These are phyloP conservation scores for Piper betle DNA, from an alignment of 164 flowering plant genomes.

Conservation along the genomic window DNA sequence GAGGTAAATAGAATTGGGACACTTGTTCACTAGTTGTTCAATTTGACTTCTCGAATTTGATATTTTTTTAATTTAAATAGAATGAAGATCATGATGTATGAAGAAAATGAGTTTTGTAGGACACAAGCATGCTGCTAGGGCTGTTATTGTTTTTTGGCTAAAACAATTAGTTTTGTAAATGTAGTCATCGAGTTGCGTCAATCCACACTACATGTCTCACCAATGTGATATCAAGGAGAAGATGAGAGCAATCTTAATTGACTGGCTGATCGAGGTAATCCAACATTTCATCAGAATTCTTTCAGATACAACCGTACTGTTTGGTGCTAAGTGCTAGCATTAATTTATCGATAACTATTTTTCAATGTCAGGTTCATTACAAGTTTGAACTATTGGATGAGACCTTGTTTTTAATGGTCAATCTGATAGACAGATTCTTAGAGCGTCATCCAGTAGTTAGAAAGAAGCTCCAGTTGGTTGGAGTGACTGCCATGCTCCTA, in stretches of 20 bases:
- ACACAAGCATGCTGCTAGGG: too few relatives aligned
- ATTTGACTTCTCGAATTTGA: too few relatives aligned
- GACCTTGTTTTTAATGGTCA: constrained; percentile 64
- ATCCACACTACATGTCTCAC: constrained; percentile 50
- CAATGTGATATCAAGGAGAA: constrained; percentile 70
- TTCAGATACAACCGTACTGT: neutral
- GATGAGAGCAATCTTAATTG: constrained; percentile 85
- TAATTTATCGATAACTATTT: neutral
- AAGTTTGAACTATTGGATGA: constrained; percentile 83
- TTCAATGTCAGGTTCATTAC: constrained; percentile 58
- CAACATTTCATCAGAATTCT: neutral
- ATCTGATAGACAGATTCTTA: constrained; percentile 70
- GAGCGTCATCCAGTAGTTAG: constrained; percentile 42
- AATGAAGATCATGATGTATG: too few relatives aligned
- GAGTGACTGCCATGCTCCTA: constrained; percentile 78
- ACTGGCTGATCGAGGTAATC: constrained; percentile 85
- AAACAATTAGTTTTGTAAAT: neutral
- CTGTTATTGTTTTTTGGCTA: too few relatives aligned
- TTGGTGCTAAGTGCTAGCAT: neutral
- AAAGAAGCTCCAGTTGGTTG: constrained; percentile 84
- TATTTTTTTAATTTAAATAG: too few relatives aligned
- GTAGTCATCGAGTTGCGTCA: constrained; percentile 49
- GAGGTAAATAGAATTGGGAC: constrained; percentile 27
- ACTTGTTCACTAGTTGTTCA: too few relatives aligned
- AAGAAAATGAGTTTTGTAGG: too few relatives aligned